Evolutionary conservation across 2,329 filamentous ascomycete species (phyloP).

Genomic region (Dothideomycetes sp.): DNA sequence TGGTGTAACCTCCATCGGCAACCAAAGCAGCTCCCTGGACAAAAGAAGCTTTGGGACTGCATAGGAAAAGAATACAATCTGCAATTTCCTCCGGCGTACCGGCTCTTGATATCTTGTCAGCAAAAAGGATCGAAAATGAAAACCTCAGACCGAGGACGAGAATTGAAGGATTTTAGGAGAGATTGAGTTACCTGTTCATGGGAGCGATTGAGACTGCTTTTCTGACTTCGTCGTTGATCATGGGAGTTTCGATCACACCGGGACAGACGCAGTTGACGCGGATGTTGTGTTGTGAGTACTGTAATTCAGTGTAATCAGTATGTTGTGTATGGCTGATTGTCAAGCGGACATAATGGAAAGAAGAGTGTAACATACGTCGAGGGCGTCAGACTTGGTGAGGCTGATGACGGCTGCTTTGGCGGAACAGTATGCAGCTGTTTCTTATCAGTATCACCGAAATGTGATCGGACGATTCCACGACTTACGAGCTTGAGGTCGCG

Average conservation of each 20-base stretch:
- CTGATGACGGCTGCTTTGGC: slow-evolving; percentile 39
- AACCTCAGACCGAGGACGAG: too few species aligned
- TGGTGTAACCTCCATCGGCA: slow-evolving; percentile 39
- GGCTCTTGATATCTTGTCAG: slow-evolving; percentile 38
- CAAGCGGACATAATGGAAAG: background rate
- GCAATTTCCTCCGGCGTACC: slow-evolving; percentile 40
- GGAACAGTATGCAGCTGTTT: slow-evolving; percentile 36
- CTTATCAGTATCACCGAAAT: background rate
- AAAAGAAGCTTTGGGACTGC: slow-evolving; percentile 38
- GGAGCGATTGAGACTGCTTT: slow-evolving; percentile 26
- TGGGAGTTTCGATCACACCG: slow-evolving; percentile 39
- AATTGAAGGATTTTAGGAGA: slow-evolving; percentile 23
- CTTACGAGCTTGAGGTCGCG: slow-evolving; percentile 34
- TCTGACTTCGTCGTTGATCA: slow-evolving; percentile 28
- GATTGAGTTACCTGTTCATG: slow-evolving; percentile 19
- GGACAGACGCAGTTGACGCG: slow-evolving; percentile 40
- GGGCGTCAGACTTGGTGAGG: slow-evolving; percentile 41
- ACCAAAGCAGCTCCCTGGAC: slow-evolving; percentile 37
- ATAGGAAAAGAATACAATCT: slow-evolving; percentile 38
- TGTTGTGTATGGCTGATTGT: background rate
- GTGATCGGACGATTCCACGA: slow-evolving; percentile 10
- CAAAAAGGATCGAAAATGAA: slow-evolving; percentile 31
- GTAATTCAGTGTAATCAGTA: background rate
- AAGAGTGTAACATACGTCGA: slow-evolving; percentile 30
- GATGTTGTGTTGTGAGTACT: slow-evolving; percentile 39